Conservation (phyloP, 139 green algal species). For the Monoraphidium neglectum region DNA sequence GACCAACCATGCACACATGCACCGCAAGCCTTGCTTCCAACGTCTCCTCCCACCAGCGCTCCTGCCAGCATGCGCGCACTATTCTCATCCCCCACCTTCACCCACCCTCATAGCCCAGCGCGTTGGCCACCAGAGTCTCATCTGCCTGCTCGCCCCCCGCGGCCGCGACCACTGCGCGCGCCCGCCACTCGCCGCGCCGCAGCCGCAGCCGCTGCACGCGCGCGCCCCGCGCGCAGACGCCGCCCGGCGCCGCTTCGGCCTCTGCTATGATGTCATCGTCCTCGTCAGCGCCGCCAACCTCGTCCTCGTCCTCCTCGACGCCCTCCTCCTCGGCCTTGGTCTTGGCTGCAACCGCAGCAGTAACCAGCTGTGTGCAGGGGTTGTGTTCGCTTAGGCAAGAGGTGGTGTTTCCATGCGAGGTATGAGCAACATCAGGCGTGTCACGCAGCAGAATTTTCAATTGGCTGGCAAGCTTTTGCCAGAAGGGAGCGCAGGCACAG, state of each 20-base stretch:
- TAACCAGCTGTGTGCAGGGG: conserved; percentile 8
- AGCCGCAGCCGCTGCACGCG: conserved; percentile 14
- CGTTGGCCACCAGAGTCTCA: conserved; percentile 51
- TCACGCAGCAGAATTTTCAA: too few relatives aligned
- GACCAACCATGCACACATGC: too few relatives aligned
- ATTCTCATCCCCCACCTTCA: too few relatives aligned
- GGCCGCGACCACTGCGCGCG: conserved; percentile 43
- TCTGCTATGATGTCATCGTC: conserved; percentile 41
- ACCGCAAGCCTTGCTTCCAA: too few relatives aligned
- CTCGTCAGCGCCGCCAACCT: conserved; percentile 34
- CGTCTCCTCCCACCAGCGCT: too few relatives aligned
- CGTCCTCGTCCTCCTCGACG: conserved; percentile 27
- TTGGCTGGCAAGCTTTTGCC: too few relatives aligned
- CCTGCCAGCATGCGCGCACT: too few relatives aligned
- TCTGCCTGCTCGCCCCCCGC: conserved; percentile 49
- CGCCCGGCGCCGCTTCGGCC: background rate
- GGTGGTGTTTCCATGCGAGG: too few relatives aligned
- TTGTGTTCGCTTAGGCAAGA: too few relatives aligned
- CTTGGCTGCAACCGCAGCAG: conserved; percentile 3
- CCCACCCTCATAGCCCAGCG: conserved; percentile 57
- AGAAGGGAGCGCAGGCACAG: too few relatives aligned
- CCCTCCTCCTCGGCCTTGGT: conserved; percentile 30
- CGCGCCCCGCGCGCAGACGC: background rate
- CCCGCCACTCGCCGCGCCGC: conserved; percentile 43
- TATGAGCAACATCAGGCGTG: too few relatives aligned